A percentile compares a stretch with the other conserved stretches of the same genome.
These are phyloP conservation scores for Coemansia sp. DNA, from an alignment of 192 early-diverging fungal species.

Conservation along the genomic window DNA sequence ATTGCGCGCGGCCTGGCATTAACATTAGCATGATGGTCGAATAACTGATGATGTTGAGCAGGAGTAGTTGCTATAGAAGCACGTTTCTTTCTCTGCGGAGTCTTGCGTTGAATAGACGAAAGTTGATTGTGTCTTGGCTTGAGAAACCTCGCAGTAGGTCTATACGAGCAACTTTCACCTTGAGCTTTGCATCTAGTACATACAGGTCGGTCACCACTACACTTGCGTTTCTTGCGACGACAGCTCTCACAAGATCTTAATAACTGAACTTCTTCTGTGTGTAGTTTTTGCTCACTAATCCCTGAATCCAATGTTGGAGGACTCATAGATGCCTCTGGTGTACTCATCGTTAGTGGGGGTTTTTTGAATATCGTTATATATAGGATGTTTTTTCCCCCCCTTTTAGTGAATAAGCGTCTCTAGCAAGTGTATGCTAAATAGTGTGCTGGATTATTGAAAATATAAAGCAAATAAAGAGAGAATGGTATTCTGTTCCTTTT, in stretches of 20 bases:
- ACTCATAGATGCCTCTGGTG: background rate
- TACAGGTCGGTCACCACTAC: constrained; percentile 38
- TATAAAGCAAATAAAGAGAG: constrained; percentile 8
- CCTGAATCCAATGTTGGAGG: background rate
- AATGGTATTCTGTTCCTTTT: constrained; percentile 1
- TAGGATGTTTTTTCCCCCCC: too few species aligned
- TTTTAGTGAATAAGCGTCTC: background rate
- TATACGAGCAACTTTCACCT: constrained; percentile 33
- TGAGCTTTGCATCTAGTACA: constrained; percentile 43
- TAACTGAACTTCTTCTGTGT: constrained; percentile 29
- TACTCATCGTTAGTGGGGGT: background rate
- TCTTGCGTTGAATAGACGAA: constrained; percentile 6
- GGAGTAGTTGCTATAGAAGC: constrained; percentile 11
- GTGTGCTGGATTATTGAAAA: constrained; percentile 4
- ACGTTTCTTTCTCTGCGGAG: constrained; percentile 19
- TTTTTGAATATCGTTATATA: too few species aligned
- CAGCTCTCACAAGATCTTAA: constrained; percentile 51
- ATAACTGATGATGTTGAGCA: background rate
- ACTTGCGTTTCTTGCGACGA: constrained; percentile 52
- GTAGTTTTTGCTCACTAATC: background rate
- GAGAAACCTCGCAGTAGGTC: constrained; percentile 40
- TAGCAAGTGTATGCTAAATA: background rate
- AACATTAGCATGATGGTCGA: background rate
- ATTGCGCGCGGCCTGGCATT: constrained; percentile 33
- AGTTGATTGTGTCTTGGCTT: constrained; percentile 18